Evolutionary conservation across 1,284 basidiomycete genomes (phyloP).

Genomic region (Sporisorium graminicola): DNA sequence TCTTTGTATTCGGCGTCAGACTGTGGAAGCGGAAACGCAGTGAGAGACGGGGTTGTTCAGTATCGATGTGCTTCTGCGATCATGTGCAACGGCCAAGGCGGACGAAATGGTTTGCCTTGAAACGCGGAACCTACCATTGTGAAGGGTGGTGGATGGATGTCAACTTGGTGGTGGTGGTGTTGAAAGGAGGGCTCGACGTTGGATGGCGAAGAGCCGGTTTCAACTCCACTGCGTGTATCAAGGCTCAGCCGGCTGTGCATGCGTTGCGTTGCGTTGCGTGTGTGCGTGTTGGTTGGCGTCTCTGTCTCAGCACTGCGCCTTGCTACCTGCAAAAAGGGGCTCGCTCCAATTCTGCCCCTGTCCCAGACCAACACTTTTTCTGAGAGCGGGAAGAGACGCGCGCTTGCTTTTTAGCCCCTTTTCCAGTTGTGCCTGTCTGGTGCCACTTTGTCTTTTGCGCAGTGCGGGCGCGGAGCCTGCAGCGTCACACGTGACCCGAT

Average conservation of each 20-base stretch:
- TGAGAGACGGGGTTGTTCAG: background rate
- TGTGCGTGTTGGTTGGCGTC: background rate
- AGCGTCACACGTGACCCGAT: background rate
- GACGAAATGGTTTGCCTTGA: background rate
- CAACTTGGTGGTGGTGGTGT: background rate
- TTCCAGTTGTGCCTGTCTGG: background rate
- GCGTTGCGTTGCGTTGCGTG: background rate
- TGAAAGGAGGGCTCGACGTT: background rate
- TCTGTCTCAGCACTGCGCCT: background rate
- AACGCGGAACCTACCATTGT: background rate
- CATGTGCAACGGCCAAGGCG: background rate
- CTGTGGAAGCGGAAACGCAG: conserved; percentile 8
- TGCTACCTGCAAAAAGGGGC: background rate
- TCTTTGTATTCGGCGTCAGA: conserved; percentile 76
- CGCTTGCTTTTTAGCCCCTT: background rate
- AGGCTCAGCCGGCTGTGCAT: background rate
- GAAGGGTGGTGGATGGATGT: background rate
- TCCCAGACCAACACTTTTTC: conserved; percentile 3
- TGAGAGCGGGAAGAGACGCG: background rate
- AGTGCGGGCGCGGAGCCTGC: background rate
- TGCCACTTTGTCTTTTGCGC: background rate
- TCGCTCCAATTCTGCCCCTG: background rate
- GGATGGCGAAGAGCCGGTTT: background rate
- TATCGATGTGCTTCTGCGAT: background rate
- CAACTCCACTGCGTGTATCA: background rate